These are phyloP conservation scores for Oryza coarctata DNA, from an alignment of 176 grass and related monocot species.

Conservation along the genomic window DNA sequence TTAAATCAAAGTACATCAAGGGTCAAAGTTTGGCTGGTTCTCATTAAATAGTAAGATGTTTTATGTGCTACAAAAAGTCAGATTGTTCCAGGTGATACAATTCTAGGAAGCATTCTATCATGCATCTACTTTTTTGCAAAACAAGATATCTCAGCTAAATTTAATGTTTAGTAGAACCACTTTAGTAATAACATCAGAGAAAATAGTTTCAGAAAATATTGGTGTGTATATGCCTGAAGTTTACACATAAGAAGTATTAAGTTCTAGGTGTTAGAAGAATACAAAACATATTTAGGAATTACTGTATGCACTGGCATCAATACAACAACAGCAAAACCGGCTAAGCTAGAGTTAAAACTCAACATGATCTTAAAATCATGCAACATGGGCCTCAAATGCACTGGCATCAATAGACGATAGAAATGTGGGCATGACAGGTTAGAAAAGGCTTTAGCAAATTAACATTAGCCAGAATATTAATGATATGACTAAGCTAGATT, in stretches of 20 bases:
- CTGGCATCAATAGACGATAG: not conserved
- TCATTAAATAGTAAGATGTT: not conserved
- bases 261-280: not conserved
- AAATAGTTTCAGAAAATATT: not conserved
- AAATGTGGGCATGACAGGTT: not conserved
- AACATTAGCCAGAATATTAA: not conserved
- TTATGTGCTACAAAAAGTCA: not conserved
- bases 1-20: not conserved
- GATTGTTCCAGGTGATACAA: not conserved
- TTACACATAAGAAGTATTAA: not conserved
- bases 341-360: no score
- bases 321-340: no score
- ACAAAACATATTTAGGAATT: slow-evolving; percentile 17
- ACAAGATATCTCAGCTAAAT: not conserved
- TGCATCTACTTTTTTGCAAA: not conserved
- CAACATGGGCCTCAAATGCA: no score
- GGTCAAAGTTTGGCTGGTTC: not conserved
- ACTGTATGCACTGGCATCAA: not conserved
- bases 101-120: not conserved
- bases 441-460: not conserved
- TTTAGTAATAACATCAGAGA: not conserved
- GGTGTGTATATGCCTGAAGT: not conserved
- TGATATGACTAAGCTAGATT: not conserved
- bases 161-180: not conserved
- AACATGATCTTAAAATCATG: no score